Conservation (phyloP, 2,329 filamentous ascomycete species). For the Stagonosporopsis chrysanthemi region DNA sequence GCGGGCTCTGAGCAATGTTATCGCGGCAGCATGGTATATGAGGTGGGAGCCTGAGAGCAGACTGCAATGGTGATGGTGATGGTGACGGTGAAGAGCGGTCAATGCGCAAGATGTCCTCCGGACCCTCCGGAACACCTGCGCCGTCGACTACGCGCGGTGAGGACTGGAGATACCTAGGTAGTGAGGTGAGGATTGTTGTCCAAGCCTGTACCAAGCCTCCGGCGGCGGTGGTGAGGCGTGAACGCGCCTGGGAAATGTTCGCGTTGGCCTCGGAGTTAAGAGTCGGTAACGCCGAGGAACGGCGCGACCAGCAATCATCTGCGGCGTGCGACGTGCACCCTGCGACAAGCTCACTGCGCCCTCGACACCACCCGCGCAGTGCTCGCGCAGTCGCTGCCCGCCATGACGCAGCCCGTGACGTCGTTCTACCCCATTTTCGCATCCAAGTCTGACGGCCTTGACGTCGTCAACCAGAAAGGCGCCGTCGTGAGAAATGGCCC, state of each 20-base stretch:
- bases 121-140: not conserved
- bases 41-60: not conserved
- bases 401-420: slow-evolving; percentile 51
- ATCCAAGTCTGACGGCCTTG: slow-evolving; percentile 58
- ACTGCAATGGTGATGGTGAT: not conserved
- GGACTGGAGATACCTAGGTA: not conserved
- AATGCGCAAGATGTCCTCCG: not conserved
- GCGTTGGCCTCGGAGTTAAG: slow-evolving; percentile 16
- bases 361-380: slow-evolving; percentile 1
- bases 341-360: slow-evolving; percentile 8
- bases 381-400: slow-evolving; percentile 14
- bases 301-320: not conserved
- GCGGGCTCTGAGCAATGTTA: not conserved
- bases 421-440: slow-evolving; percentile 58
- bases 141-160: not conserved
- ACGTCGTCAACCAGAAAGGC: slow-evolving; percentile 57
- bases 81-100: slow-evolving; percentile 9
- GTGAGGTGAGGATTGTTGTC: not conserved
- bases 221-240: not conserved
- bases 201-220: not conserved
- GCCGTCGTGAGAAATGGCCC: slow-evolving; percentile 62
- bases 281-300: slow-evolving; percentile 6
- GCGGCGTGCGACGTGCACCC: slow-evolving; percentile 1
- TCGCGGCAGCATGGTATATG: slow-evolving; percentile 7
- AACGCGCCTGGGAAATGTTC: slow-evolving; percentile 3